These are phyloP conservation scores for Dactylonectria macrodidyma DNA, from an alignment of 2,329 filamentous ascomycete genomes.

Conservation along the genomic window DNA sequence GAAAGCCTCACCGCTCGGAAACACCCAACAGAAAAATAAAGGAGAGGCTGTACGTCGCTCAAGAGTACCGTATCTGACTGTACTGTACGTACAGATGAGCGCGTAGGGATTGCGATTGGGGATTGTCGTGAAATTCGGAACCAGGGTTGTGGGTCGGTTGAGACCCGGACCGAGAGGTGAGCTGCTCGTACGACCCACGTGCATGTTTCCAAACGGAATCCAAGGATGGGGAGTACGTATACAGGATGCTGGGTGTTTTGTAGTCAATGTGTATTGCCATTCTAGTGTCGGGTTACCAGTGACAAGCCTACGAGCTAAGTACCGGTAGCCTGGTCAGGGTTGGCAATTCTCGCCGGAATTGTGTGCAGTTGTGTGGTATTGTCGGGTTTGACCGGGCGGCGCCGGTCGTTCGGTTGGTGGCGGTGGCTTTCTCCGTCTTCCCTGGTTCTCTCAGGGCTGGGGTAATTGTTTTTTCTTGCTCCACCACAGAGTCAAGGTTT, in stretches of 20 bases:
- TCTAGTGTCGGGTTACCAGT: conserved; percentile 15
- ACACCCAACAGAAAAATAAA: conserved; percentile 12
- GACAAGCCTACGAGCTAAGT: conserved; percentile 16
- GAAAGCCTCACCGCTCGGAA: conserved; percentile 17
- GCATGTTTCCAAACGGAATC: not conserved
- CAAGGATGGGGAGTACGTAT: conserved; percentile 11
- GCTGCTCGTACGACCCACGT: conserved; percentile 39
- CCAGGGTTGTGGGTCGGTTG: conserved; percentile 20
- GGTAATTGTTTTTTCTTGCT: not conserved
- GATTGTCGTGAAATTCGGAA: not conserved
- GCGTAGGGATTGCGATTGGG: conserved; percentile 2
- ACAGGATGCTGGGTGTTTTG: conserved; percentile 10
- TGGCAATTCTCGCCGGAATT: conserved; percentile 10
- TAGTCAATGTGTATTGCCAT: conserved; percentile 12
- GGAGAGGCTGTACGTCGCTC: not conserved
- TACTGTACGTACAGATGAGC: not conserved
- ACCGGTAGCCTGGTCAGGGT: conserved; percentile 25
- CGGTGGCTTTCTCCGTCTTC: conserved; percentile 7
- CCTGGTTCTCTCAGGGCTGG: not conserved
- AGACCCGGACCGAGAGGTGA: conserved; percentile 29
- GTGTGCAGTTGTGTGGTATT: conserved; percentile 1
- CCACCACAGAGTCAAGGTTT: not conserved
- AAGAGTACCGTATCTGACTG: not conserved
- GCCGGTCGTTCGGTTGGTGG: conserved; percentile 6
- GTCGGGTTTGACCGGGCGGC: conserved; percentile 29